phyloP scores from a whole-genome alignment of 495 filamentous ascomycete species.

The Bacidia gigantensis region DNA sequence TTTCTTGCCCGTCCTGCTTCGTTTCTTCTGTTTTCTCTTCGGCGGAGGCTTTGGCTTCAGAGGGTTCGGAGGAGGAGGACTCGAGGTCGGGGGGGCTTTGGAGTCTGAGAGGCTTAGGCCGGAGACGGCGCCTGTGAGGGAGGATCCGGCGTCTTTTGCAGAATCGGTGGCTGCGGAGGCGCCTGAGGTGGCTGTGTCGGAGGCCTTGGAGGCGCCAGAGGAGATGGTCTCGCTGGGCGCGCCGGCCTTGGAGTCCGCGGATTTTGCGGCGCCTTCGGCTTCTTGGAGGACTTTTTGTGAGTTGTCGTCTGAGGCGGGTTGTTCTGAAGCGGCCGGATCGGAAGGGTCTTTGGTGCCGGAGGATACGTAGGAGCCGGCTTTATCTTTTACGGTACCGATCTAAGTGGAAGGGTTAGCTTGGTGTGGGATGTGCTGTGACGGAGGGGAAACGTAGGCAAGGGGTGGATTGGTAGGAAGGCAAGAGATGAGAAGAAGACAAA shows the following conservation, averaged over 20 bases:
- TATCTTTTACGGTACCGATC: constrained; percentile 14
- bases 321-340: background rate
- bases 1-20: constrained; percentile 1
- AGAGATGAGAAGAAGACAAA: background rate
- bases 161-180: background rate
- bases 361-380: constrained; percentile 11
- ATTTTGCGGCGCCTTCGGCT: constrained; percentile 2
- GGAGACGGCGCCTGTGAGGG: background rate
- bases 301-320: background rate
- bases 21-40: background rate
- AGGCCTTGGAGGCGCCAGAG: background rate
- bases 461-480: background rate
- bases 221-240: background rate
- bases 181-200: background rate
- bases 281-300: constrained; percentile 2
- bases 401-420: background rate
- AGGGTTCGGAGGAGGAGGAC: too few relatives aligned
- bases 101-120: background rate
- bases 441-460: background rate
- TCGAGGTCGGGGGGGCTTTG: background rate
- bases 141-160: background rate
- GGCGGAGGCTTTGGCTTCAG: too few relatives aligned
- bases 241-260: background rate
- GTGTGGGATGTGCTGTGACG: background rate
- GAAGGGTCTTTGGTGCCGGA: background rate